Base-by-base conservation (phyloP, 345 rosid genomes). In the Pugionium dolabratum region DNA sequence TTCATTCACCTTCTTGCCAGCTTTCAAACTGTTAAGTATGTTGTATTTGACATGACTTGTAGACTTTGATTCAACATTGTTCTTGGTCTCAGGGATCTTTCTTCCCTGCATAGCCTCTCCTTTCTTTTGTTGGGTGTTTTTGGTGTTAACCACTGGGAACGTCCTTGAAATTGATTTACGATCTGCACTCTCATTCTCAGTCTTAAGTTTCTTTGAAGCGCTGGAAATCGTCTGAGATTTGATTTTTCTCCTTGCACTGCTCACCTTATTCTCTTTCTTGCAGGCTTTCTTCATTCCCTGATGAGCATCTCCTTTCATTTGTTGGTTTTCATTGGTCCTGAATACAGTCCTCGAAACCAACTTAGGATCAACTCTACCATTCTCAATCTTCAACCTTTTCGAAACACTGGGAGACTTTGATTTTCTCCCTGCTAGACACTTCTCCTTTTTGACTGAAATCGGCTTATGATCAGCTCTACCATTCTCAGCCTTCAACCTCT, bases 61-160 rank as follows among this genome's bases (percentile, higher is more conserved):
- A 3, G 70, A 59, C 66, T 37, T 65, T 4, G 62, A 30, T 67
- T 41, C 40, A 25, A 9, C 43, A 8, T 59, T 66, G 43, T 28
- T 62, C 70, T 56, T 75, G 33, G 31, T 63, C 70, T 54, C 61
- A 36, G 10, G 53, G 41, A 39, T 70, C 42, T 47, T 60, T 71
- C 54, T 63, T 54, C 8, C 41, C 35, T 1, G 37, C 29, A 44
- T n/a, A 51, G 36, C n/a, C 61, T 65, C 67, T 59, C 35, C 49
- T 46, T 66, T 37, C 51, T 30, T 72, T 26, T 1, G 42, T 44
- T 41, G 44, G 4, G 28, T 32, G 29, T 32, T 44, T 48, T 62
- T 40, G 25, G 49, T 59, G 6, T 37, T 52, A 44, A 66, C 70
- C 52, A 41, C 29, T 1, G 46, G 46, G 11, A 42, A 10, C 33